A percentile compares a stretch with the other conserved stretches of the same genome.
These are phyloP conservation scores for Magnusiomyces magnusii DNA, from an alignment of 1,139 yeast species.

Conservation along the genomic window DNA sequence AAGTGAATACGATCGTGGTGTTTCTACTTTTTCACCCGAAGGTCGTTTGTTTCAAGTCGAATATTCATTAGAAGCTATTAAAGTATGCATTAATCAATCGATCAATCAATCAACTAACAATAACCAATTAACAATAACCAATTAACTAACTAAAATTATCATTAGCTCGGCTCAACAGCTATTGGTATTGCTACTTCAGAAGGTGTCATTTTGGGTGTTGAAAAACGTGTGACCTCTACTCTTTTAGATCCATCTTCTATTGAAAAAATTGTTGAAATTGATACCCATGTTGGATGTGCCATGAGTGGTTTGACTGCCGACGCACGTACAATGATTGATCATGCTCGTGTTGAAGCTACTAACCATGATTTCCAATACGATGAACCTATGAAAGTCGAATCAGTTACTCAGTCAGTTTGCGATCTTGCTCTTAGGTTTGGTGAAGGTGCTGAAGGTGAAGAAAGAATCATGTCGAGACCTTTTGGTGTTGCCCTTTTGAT, in stretches of 20 bases:
- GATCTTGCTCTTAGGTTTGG: constrained; percentile 96
- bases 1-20: constrained; percentile 99
- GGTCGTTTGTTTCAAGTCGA: constrained; percentile 98
- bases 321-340: constrained; percentile 98
- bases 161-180: constrained; percentile 84
- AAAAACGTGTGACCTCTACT: constrained; percentile 92
- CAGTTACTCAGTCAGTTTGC: constrained; percentile 93
- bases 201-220: constrained; percentile 95
- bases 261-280: constrained; percentile 94
- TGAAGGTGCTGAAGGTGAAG: constrained; percentile 97
- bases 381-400: constrained; percentile 87
- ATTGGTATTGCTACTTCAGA: constrained; percentile 96
- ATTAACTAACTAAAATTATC: too few relatives aligned
- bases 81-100: too few relatives aligned
- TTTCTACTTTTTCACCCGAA: constrained; percentile 96
- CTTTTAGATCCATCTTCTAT: constrained; percentile 86
- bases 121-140: too few relatives aligned
- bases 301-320: constrained; percentile 99
- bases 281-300: constrained; percentile 93
- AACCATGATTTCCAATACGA: constrained; percentile 87
- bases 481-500: constrained; percentile 96
- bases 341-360: constrained; percentile 83
- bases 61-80: constrained; percentile 95
- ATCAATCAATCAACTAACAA: background rate
- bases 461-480: constrained; percentile 96